Conservation (phyloP, 345 rosid species). For the Eucalyptus virginea region DNA sequence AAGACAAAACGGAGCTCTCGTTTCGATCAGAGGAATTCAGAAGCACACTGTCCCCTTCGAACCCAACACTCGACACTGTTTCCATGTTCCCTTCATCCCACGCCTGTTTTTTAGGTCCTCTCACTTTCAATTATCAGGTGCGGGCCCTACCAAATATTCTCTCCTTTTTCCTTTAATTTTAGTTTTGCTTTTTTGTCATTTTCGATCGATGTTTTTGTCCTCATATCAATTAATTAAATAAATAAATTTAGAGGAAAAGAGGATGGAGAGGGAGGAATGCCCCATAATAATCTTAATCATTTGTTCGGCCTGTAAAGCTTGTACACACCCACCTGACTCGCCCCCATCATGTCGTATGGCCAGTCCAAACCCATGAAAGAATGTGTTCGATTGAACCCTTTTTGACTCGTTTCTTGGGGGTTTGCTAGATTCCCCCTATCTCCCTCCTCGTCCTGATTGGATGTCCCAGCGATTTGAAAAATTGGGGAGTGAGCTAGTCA, state of each 20-base stretch:
- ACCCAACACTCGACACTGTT: slow-evolving; percentile 49
- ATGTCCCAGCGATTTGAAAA: neutral
- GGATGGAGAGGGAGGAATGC: neutral
- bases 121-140: neutral
- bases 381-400: neutral
- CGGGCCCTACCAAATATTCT: neutral
- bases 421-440: neutral
- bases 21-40: slow-evolving; percentile 7
- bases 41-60: slow-evolving; percentile 40
- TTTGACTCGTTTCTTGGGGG: neutral
- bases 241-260: neutral
- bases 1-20: neutral
- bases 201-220: neutral
- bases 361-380: neutral
- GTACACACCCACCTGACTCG: neutral
- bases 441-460: neutral
- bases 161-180: neutral
- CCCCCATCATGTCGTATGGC: neutral
- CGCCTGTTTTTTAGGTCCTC: neutral
- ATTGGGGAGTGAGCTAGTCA: neutral
- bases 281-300: neutral
- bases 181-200: neutral
- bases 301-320: neutral
- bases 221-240: neutral
- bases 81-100: slow-evolving; percentile 24